Percentiles rank a stretch among this genome's conserved stretches.
These are phyloP conservation scores for Saccharomycopsis fermentans DNA, from an alignment of 805 yeast genomes.

Conservation along the genomic window DNA sequence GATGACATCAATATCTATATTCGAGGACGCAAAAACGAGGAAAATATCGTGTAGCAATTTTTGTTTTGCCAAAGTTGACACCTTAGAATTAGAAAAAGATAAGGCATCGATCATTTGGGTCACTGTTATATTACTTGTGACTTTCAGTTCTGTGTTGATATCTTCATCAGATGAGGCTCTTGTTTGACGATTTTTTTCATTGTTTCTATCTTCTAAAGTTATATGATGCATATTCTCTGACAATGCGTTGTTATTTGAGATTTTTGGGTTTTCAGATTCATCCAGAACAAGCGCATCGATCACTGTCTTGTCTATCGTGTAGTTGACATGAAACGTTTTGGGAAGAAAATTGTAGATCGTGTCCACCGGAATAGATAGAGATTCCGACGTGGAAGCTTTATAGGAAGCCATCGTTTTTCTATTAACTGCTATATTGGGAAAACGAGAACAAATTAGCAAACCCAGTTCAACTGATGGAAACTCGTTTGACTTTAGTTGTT, in stretches of 20 bases:
- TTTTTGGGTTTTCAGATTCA: not conserved
- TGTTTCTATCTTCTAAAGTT: not conserved
- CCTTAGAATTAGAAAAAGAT: constrained; percentile 2
- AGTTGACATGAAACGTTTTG: not conserved
- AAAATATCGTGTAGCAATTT: constrained; percentile 5
- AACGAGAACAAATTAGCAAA: too few species aligned
- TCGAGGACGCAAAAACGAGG: not conserved
- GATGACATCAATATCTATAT: not conserved
- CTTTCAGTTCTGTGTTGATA: not conserved
- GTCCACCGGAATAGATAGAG: constrained; percentile 3
- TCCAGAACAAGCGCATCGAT: not conserved
- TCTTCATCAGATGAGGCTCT: not conserved
- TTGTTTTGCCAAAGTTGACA: constrained; percentile 9
- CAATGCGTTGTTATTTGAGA: too few species aligned
- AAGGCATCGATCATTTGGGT: constrained; percentile 6
- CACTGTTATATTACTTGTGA: not conserved
- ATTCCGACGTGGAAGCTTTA: not conserved
- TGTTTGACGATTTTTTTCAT: not conserved
- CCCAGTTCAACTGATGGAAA: too few species aligned
- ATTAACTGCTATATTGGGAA: too few species aligned
- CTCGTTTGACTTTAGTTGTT: too few species aligned
- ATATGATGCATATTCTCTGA: not conserved
- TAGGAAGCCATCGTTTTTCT: not conserved
- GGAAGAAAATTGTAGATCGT: constrained; percentile 6
- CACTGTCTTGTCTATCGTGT: not conserved